Evolutionary conservation across 1,139 yeast species (phyloP).

Genomic region (Pichia sp.): DNA sequence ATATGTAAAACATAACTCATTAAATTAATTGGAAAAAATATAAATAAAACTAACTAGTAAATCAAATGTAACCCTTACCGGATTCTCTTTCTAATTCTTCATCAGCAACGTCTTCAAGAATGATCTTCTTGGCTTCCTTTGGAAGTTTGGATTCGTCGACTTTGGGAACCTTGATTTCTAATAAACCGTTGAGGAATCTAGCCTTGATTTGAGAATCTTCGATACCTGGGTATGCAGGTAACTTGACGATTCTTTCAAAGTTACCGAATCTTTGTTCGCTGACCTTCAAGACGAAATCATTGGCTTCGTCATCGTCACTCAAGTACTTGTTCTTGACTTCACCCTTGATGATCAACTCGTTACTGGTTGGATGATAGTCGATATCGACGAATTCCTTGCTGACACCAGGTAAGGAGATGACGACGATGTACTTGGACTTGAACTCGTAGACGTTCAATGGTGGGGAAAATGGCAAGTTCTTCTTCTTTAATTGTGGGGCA

Average conservation of each 20-base stretch:
- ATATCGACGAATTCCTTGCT: constrained; percentile 48
- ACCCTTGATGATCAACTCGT: constrained; percentile 49
- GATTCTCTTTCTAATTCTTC: constrained; percentile 26
- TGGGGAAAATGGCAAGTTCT: constrained; percentile 51
- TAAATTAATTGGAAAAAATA: not conserved
- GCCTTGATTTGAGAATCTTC: constrained; percentile 53
- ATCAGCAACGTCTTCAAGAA: constrained; percentile 30
- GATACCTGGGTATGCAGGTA: constrained; percentile 51
- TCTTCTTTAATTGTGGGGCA: constrained; percentile 38
- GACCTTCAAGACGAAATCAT: constrained; percentile 34
- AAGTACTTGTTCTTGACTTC: constrained; percentile 40
- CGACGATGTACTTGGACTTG: constrained; percentile 41
- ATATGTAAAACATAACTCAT: not conserved
- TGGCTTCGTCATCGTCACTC: constrained; percentile 28
- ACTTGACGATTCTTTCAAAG: constrained; percentile 52
- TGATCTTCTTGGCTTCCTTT: constrained; percentile 24
- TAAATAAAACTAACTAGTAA: not conserved
- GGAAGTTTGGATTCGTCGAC: constrained; percentile 17
- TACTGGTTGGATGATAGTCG: constrained; percentile 53
- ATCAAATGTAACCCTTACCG: constrained; percentile 7
- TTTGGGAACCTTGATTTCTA: constrained; percentile 52
- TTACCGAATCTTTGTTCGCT: constrained; percentile 49
- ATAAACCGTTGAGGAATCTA: constrained; percentile 48
- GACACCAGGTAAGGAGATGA: constrained; percentile 55
- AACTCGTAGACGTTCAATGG: constrained; percentile 52